Percentiles rank a stretch among this genome's conserved stretches.
Conservation (phyloP, 225 moss, liverwort and hornwort genomes). For the Takakia lepidozioides region DNA sequence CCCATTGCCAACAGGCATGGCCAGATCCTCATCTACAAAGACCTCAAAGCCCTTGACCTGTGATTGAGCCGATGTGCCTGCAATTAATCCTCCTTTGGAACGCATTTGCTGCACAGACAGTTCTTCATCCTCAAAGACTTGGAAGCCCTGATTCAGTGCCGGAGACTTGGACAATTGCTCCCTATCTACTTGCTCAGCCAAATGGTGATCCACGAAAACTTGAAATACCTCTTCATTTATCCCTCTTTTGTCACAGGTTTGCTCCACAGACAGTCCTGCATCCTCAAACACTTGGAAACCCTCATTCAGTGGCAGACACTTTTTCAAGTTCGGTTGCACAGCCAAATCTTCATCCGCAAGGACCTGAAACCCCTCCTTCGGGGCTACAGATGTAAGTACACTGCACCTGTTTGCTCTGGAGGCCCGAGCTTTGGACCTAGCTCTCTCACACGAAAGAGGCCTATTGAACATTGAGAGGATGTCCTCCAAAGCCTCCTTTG, state of each 20-base stretch:
- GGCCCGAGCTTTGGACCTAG: slow-evolving; percentile 24
- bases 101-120: background rate
- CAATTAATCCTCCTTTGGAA: background rate
- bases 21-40: slow-evolving; percentile 3
- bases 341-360: slow-evolving; percentile 28
- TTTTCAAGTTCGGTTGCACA: background rate
- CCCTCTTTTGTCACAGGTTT: background rate
- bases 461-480: slow-evolving; percentile 84
- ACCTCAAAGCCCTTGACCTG: slow-evolving; percentile 2
- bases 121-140: slow-evolving; percentile 52
- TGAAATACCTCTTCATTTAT: slow-evolving; percentile 3
- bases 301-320: slow-evolving; percentile 2
- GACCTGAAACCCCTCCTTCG: slow-evolving; percentile 19
- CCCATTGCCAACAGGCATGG: too few relatives aligned
- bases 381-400: slow-evolving; percentile 3
- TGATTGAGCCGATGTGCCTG: too few relatives aligned
- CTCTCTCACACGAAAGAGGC: slow-evolving; percentile 56
- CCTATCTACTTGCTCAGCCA: background rate
- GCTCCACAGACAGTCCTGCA: background rate
- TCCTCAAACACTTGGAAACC: slow-evolving; percentile 3
- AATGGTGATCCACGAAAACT: slow-evolving; percentile 14
- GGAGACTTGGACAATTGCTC: background rate
- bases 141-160: slow-evolving; percentile 22
- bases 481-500: slow-evolving; percentile 84
- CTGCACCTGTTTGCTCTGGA: slow-evolving; percentile 6